phyloP scores from a whole-genome alignment of 139 green algal genomes.

The Nannochloris sp. region DNA sequence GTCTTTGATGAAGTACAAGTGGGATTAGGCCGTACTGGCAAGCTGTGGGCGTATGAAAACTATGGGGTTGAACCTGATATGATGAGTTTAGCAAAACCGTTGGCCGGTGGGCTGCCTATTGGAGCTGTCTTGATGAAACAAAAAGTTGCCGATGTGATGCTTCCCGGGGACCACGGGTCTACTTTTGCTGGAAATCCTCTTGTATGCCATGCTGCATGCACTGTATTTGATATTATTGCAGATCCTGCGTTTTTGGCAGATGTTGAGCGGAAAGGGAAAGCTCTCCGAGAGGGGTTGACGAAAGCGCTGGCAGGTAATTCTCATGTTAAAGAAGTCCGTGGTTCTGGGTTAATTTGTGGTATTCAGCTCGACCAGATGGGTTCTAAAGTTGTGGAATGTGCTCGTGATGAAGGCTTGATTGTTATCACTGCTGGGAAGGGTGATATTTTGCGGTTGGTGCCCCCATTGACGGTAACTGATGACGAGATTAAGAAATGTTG shows the following conservation, averaged over 20 bases:
- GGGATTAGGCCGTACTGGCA: constrained; percentile 76
- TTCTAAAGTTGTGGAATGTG: constrained; percentile 59
- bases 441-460: constrained; percentile 91
- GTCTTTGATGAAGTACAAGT: constrained; percentile 97
- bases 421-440: constrained; percentile 89
- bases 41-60: constrained; percentile 86
- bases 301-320: constrained; percentile 56
- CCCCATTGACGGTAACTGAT: constrained; percentile 81
- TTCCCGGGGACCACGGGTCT: constrained; percentile 88
- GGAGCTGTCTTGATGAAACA: constrained; percentile 90
- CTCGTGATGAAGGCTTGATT: constrained; percentile 74
- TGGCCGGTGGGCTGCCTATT: constrained; percentile 94
- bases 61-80: constrained; percentile 92
- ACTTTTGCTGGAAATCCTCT: constrained; percentile 97
- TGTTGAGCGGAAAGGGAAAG: constrained; percentile 73
- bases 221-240: constrained; percentile 73
- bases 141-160: constrained; percentile 85
- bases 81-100: constrained; percentile 95
- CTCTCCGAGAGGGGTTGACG: constrained; percentile 60
- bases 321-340: constrained; percentile 47
- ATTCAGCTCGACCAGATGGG: constrained; percentile 85
- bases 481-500: constrained; percentile 74
- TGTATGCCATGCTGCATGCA: constrained; percentile 72
- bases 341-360: constrained; percentile 62
- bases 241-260: constrained; percentile 75